Percentiles rank a stretch among this genome's conserved stretches.
Conservation (phyloP, 768 basidiomycete genomes). For the Lactifluus pinguis region DNA sequence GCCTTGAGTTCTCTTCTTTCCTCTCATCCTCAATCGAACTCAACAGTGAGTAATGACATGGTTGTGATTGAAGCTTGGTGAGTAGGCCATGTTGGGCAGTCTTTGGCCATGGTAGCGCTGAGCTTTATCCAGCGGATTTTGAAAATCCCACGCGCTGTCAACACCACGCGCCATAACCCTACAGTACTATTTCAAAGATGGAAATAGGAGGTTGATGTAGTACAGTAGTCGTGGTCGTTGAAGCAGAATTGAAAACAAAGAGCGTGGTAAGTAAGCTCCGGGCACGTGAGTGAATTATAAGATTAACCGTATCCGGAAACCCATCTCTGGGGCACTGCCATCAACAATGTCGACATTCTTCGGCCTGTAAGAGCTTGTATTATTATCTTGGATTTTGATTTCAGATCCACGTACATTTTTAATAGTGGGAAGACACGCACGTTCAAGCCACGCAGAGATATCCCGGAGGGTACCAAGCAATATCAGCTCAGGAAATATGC, state of each 20-base stretch:
- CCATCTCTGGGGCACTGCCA: neutral
- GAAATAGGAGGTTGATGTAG: neutral
- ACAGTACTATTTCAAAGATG: neutral
- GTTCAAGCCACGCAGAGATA: slow-evolving; percentile 93
- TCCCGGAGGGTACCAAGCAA: slow-evolving; percentile 94
- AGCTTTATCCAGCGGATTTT: too few species aligned
- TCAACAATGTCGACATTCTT: slow-evolving; percentile 76
- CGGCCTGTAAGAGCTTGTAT: slow-evolving; percentile 53
- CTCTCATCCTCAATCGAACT: slow-evolving; percentile 31
- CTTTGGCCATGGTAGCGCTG: too few species aligned
- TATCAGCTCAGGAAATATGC: slow-evolving; percentile 98
- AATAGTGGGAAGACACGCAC: slow-evolving; percentile 82
- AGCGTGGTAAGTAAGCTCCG: slow-evolving; percentile 31
- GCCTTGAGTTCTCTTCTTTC: slow-evolving; percentile 33
- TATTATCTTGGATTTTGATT: neutral
- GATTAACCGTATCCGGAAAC: neutral
- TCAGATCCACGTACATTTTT: neutral
- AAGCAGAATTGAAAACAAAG: slow-evolving; percentile 66
- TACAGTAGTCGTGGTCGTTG: slow-evolving; percentile 43
- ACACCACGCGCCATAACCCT: slow-evolving; percentile 29
- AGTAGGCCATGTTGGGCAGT: too few species aligned
- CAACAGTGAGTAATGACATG: slow-evolving; percentile 25
- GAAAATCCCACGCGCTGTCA: slow-evolving; percentile 25
- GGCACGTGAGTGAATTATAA: neutral
- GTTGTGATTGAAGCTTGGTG: too few species aligned